phyloP scores from a whole-genome alignment of 1,139 yeast genomes.

The Yamadazyma oceani region DNA sequence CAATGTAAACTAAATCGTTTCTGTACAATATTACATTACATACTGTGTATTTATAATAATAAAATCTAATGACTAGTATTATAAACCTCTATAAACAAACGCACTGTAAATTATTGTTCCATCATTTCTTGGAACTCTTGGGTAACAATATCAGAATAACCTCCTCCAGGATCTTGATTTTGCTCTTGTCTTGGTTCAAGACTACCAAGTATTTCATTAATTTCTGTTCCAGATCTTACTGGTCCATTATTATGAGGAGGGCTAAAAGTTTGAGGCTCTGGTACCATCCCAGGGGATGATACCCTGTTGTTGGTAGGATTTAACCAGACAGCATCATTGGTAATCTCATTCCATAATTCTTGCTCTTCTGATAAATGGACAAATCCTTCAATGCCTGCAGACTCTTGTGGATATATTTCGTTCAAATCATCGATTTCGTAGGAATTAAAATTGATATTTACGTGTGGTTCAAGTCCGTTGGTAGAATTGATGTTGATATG shows the following conservation, averaged over 20 bases:
- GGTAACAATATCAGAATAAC: conserved; percentile 40
- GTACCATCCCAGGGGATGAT: background rate
- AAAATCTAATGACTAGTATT: too few relatives aligned
- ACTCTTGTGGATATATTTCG: conserved; percentile 35
- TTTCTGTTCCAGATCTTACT: background rate
- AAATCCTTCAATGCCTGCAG: conserved; percentile 47
- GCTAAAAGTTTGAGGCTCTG: conserved; percentile 1
- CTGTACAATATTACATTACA: conserved; percentile 4
- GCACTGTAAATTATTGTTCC: conserved; percentile 22
- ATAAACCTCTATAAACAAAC: too few relatives aligned
- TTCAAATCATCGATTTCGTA: conserved; percentile 18
- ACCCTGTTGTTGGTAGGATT: conserved; percentile 13
- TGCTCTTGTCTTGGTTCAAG: conserved; percentile 1
- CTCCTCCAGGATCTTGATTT: conserved; percentile 13
- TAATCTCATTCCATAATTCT: conserved; percentile 72
- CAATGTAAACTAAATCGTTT: background rate
- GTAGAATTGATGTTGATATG: background rate
- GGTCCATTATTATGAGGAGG: background rate
- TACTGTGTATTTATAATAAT: too few relatives aligned
- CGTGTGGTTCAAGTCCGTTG: background rate
- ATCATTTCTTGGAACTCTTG: conserved; percentile 41
- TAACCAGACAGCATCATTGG: conserved; percentile 75
- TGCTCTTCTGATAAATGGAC: conserved; percentile 52
- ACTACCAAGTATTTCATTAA: background rate
- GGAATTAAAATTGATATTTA: conserved; percentile 16